phyloP scores from a whole-genome alignment of 163 green algal species.

The Scenedesmus sp. region DNA sequence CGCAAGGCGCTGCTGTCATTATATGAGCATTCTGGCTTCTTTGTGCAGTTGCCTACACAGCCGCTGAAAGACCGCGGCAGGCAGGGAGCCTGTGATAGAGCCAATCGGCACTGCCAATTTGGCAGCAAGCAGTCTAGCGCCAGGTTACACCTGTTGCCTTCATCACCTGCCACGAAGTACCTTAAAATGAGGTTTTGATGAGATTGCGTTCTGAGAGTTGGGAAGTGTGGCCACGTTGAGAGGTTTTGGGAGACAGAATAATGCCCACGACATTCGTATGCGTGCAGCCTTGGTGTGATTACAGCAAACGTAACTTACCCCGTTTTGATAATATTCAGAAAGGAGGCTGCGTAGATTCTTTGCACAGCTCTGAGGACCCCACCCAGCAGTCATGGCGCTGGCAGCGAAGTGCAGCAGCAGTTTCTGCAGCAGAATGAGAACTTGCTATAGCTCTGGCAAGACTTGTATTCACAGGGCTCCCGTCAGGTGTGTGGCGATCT shows the following conservation, averaged over 20 bases:
- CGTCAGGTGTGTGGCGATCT: conserved; percentile 1
- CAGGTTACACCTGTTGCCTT: neutral
- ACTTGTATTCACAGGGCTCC: neutral
- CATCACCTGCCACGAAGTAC: neutral
- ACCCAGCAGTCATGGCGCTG: neutral
- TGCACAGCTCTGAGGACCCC: neutral
- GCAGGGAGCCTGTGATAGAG: neutral
- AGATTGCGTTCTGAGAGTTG: neutral
- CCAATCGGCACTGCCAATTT: no score
- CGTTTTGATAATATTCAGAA: neutral
- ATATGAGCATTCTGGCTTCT: no score
- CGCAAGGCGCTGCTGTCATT: neutral
- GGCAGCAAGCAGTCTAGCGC: neutral
- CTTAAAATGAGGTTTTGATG: neutral
- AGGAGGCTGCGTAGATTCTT: neutral
- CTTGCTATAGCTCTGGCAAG: neutral
- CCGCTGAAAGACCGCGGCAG: conserved; percentile 12
- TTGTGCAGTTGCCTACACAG: neutral
- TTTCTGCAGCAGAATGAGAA: neutral
- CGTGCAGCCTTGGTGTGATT: neutral
- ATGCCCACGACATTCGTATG: neutral
- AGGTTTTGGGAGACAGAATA: neutral
- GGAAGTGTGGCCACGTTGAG: neutral
- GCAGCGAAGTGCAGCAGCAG: neutral
- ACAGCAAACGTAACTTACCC: neutral